phyloP scores from a whole-genome alignment of 306 rosid genomes.

The Castanea sativa region DNA sequence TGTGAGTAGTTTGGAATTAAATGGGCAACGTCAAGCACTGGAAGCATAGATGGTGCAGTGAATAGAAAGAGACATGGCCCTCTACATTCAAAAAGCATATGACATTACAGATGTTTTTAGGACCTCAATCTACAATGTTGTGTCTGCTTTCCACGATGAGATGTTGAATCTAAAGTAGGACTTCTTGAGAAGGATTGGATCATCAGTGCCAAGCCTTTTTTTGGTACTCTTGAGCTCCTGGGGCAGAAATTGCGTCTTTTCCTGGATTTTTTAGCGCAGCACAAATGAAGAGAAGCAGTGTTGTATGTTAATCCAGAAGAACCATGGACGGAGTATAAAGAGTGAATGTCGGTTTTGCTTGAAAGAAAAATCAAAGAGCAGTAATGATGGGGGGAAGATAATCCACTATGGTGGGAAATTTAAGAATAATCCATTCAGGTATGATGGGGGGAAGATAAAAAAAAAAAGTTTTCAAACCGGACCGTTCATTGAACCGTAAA shows the following conservation, averaged over 20 bases:
- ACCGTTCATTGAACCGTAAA: too few relatives aligned
- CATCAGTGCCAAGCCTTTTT: conserved; percentile 43
- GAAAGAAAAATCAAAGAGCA: not conserved
- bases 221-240: conserved; percentile 64
- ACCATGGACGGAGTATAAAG: conserved; percentile 20
- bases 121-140: conserved; percentile 72
- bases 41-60: conserved; percentile 52
- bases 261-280: conserved; percentile 68
- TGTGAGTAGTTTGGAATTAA: conserved; percentile 36
- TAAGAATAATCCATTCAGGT: not conserved
- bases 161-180: conserved; percentile 69
- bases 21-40: conserved; percentile 64
- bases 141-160: conserved; percentile 74
- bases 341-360: not conserved
- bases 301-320: conserved; percentile 25
- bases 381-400: not conserved
- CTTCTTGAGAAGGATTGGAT: conserved; percentile 88
- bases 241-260: conserved; percentile 65
- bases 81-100: conserved; percentile 66
- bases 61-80: conserved; percentile 65
- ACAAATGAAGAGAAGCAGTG: conserved; percentile 4
- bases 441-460: too few relatives aligned
- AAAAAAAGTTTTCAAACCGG: too few relatives aligned
- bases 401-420: not conserved
- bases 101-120: conserved; percentile 75